phyloP scores from a whole-genome alignment of 768 basidiomycete genomes.

The Brasilioporus rufonigricans region DNA sequence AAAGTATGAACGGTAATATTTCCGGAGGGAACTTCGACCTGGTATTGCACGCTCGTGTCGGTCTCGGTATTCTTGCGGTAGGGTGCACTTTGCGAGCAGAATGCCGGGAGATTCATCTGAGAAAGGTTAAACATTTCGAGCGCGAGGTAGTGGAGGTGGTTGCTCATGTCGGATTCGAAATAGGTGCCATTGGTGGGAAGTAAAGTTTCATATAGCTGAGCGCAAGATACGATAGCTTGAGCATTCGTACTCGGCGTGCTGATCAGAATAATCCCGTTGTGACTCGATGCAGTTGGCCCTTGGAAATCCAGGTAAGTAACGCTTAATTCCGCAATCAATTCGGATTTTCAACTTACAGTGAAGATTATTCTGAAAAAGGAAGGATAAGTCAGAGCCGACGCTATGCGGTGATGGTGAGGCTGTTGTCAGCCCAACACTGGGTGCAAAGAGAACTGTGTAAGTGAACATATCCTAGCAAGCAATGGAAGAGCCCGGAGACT shows the following conservation, averaged over 20 bases:
- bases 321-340: neutral
- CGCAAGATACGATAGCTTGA: constrained; percentile 4
- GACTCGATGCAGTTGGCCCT: constrained; percentile 7
- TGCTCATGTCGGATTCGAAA: constrained; percentile 8
- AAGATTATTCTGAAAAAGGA: constrained; percentile 13
- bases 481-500: neutral
- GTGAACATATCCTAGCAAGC: neutral
- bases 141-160: constrained; percentile 6
- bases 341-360: constrained; percentile 6
- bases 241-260: neutral
- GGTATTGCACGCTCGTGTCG: constrained; percentile 6
- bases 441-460: neutral
- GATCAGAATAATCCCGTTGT: constrained; percentile 6
- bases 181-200: constrained; percentile 9
- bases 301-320: neutral
- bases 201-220: constrained; percentile 3
- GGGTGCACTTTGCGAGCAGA: constrained; percentile 11
- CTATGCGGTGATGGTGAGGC: constrained; percentile 4
- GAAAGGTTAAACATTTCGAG: constrained; percentile 1
- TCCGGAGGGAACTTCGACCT: constrained; percentile 6
- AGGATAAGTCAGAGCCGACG: constrained; percentile 3
- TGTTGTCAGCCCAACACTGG: neutral
- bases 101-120: constrained; percentile 7
- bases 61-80: constrained; percentile 5
- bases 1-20: constrained; percentile 1